Evolutionary conservation across 257 asterid species (phyloP), one percentile per base, ranked within the genome.

Genomic region (Schizonepeta tenuifolia): DNA sequence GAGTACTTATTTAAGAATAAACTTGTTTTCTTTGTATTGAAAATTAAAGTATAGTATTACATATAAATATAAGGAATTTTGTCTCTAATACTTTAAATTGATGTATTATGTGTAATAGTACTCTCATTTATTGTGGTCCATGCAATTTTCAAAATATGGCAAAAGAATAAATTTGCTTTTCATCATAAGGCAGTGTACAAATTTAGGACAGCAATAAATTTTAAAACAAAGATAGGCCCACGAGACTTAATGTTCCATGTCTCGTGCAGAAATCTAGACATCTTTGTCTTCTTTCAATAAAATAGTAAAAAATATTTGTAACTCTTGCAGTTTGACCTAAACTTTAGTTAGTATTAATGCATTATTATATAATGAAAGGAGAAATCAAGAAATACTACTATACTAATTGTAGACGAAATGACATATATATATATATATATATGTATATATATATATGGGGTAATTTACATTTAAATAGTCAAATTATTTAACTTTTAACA

Each of bases 121-220:
- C 18, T 7, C 22, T 73, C 36, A 36, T 54, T 53, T 17, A 51
- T 53, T 53, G 58, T 65, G 65, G 65, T 73, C 58, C 72, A 40
- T 51, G 26, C 46, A 5, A 63, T 55, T 60, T 51, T 51, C 21
- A 13, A 51, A 61, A 14, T 21, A 22, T 43, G 47, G 47, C 53
- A 54, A 31, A 21, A 26, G 2, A 20, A 12, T 9, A 1, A 15
- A 59, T 33, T 38, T 31, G 11, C 35, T 63, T 63, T 63, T 63
- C n/a, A 62, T 31, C 38, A 9, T 62, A 62, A 36, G 33, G 26
- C 15, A 36, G 51, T 18, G 21, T 17, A 35, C 33, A 38, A 36
- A 62, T 35, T 36, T 62, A 22, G 51, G 47, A 54, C 46, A 18
- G 15, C 31, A 53, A 69, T 35, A 36, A 35, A 53, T 38, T 36